Base-by-base conservation (phyloP, 179 eudicot species). In the Carnegiea gigantea region DNA sequence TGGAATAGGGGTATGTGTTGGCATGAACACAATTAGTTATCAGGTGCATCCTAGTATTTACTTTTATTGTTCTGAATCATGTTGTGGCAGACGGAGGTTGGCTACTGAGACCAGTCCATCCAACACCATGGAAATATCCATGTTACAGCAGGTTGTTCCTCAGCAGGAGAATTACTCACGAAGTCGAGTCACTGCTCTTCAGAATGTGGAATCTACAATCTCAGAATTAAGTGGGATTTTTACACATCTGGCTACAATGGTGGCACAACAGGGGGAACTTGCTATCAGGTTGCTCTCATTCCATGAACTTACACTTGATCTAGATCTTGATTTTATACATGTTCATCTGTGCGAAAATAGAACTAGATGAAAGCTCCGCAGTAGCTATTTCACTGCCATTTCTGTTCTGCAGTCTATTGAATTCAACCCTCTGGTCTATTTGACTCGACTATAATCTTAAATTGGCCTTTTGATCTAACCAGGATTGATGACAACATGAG, bases 401-500 rank as follows among this genome's bases (percentile, higher is more conserved):
- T 78, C 21, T 60, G 46, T 23, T 78, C 54, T 73, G 24, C 28
- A 21, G 43, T 67, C 43, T 5, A 18, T 67, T 24, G 54, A 43
- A 13, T 26, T 65, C 18, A 13, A 51, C 40, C 15, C 43, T 28
- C 48, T 49, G 46, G 43, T 70, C 14, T 33, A 4, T 70, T 70
- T 68, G 7, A 30, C 17, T 77, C 24, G 70, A 62, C 20, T 18
- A 26, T 77, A 18, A 49, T 49, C 38, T 2, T 60, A 33, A 73
- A 54, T n/a, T 21, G 9, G 21, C 75, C 8, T 40, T 75, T 73
- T 70, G 53, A 49, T 84, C 49, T 65, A 54, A 64, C 80, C 85
- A 95, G 99, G 92, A 95, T 95, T 80, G 99, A 95, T 77, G 99
- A 92, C 80, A 91, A 94, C 89, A 90, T 95, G 93, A 98, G 92